Conservation (phyloP, 2,329 filamentous ascomycete species). For the Cryphonectria parasitica region DNA sequence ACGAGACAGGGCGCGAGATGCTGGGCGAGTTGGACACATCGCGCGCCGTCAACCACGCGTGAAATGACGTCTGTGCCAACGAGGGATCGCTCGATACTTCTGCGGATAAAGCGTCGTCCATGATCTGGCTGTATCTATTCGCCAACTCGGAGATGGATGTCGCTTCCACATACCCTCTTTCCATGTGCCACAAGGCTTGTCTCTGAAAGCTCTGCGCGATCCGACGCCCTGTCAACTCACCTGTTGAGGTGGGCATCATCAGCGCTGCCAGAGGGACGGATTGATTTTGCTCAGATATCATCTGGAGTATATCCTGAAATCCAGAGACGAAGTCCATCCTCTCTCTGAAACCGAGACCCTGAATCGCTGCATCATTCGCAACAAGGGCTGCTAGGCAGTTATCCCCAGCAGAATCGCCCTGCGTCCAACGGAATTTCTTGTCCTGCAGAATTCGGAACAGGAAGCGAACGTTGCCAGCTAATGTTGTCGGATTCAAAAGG, state of each 20-base stretch:
- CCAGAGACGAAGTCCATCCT: slow-evolving; percentile 10
- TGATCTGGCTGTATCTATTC: background rate
- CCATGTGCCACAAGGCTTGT: slow-evolving; percentile 12
- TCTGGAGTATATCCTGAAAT: slow-evolving; percentile 8
- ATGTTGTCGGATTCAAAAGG: background rate
- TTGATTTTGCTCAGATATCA: slow-evolving; percentile 6
- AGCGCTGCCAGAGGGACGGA: slow-evolving; percentile 7
- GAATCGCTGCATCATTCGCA: background rate
- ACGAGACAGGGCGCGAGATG: slow-evolving; percentile 10
- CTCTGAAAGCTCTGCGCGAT: slow-evolving; percentile 2
- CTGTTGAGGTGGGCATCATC: slow-evolving; percentile 3
- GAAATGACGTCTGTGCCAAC: slow-evolving; percentile 4
- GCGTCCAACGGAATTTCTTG: slow-evolving; percentile 7
- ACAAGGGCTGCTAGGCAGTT: slow-evolving; percentile 2
- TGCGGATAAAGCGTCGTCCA: background rate
- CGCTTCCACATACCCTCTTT: slow-evolving; percentile 10
- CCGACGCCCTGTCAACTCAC: background rate
- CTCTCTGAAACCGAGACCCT: background rate
- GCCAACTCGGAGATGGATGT: slow-evolving; percentile 4
- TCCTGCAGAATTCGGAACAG: slow-evolving; percentile 9
- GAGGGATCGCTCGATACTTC: background rate
- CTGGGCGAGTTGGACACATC: background rate
- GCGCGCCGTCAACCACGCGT: background rate
- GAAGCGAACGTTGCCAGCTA: slow-evolving; percentile 4
- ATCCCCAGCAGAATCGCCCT: background rate